Percentiles rank a stretch among this genome's conserved stretches.
phyloP scores from a whole-genome alignment of 306 rosid genomes.

The Astragalus glycyphyllos region DNA sequence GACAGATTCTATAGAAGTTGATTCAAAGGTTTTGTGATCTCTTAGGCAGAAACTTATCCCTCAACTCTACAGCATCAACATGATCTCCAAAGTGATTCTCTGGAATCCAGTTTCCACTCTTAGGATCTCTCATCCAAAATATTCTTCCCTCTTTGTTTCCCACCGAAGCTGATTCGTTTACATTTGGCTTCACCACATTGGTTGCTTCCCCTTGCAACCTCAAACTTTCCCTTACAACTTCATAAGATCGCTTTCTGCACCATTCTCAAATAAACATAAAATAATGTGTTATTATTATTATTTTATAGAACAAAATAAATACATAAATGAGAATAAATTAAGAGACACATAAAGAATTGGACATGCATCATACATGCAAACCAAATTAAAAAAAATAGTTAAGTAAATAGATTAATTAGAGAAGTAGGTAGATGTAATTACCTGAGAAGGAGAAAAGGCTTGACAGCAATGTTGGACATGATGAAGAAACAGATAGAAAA shows the following conservation, averaged over 20 bases:
- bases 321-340: no score
- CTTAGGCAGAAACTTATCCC: constrained; percentile 57
- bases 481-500: no score
- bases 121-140: constrained; percentile 76
- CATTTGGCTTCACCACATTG: background rate
- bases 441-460: constrained; percentile 46
- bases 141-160: constrained; percentile 24
- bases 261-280: no score
- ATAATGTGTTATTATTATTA: no score
- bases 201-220: constrained; percentile 29
- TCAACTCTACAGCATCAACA: constrained; percentile 53
- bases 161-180: constrained; percentile 4
- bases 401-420: no score
- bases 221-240: constrained; percentile 28
- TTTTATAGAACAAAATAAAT: no score
- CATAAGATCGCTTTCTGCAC: constrained; percentile 42
- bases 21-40: constrained; percentile 24
- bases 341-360: no score
- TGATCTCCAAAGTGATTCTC: constrained; percentile 58
- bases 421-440: background rate
- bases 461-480: constrained; percentile 43
- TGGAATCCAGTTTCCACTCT: constrained; percentile 72
- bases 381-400: no score
- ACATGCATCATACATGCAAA: no score
- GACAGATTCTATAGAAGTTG: background rate